Evolutionary conservation across 2,329 filamentous ascomycete genomes (phyloP), one percentile per base, ranked within the genome.

Genomic region (Curvularia spicifera): DNA sequence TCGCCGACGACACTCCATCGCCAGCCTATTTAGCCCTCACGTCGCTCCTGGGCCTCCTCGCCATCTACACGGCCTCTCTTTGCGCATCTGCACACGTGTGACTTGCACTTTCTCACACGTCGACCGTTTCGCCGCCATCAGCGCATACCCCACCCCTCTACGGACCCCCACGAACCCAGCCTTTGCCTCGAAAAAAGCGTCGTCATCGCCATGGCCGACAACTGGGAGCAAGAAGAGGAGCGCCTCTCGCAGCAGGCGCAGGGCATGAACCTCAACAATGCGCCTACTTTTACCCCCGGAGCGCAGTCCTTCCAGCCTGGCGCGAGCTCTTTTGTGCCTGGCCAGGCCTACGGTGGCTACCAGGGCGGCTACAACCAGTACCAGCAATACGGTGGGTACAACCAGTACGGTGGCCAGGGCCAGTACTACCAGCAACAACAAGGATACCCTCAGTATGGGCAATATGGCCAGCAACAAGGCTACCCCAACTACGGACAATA

Each of bases 141-240:
- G 26, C 56, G 22, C 45, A 43, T 50, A 47, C 22, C 42, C 53
- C 53, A 42, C 53, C 50, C 52, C 56, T 52, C 51, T 53, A 42
- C 43, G n/a, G 42, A 20, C 51, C 57, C 18, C 39, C 39, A 42
- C 20, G 33, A 44, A 44, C 44, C 6, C 28, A 46, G 28, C 18
- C 44, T 18, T 33, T 18, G 8, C 44, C n/a, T 33, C 9, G 28
- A 13, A 33, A 42, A 26, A n/a, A 51, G 39, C 31, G 48, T 61
- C 31, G 50, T 61, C 67, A 53, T 64, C 73, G 70, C 57, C 53
- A 97, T 97, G 93, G 90, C 93, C 71, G 88, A 93, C 78, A 90
- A 92, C 78, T 97, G 93, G 63, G 98, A 95, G 91, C 93, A 98
- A 81, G 92, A 96, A 82, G 89, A 93, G 71, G 89, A 85, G 65